Evolutionary conservation across 106 monocot species (phyloP), one percentile per base, ranked within the genome.

Genomic region (Gastrodia elata): DNA sequence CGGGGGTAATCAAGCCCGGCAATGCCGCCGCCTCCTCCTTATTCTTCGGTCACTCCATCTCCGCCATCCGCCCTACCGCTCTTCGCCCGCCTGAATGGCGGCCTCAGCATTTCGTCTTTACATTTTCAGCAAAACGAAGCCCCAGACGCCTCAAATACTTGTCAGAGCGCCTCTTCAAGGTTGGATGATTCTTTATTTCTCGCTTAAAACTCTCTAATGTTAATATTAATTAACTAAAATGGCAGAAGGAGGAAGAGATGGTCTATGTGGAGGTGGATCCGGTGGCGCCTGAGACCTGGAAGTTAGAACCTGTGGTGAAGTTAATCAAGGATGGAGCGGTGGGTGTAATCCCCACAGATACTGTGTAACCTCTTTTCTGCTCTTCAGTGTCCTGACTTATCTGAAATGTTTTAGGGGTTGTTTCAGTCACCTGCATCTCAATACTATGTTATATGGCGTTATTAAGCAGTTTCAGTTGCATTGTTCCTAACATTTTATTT

Each of bases 311-410:
- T 6, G 85, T 93, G 26, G 80, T 91, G 35, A 61, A 93, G 68
- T 83, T 90, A 25, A 86, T 98, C 80, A 90, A 80, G 58, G 83
- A 75, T 39, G 97, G 97, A 2, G 93, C 82, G 15, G 97, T 93
- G 27, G 93, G 93, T 10, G 88, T 98, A 39, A 91, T 93, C 59
- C 93, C 97, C 20, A 98, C 93, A 4, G 97, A 98, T 75, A 98
- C 97, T n/a, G 93, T 93, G 97, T 98, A 94, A 61, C 30, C 30
- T 32, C 32, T 32, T 0, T 61, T 14, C 32, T 59, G 10, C 25
- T 61, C 32, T 61, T 32, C 32, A 61, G 61, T 61, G 27, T 30
- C 32, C 33, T 61, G 5, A 52, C 20, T 52, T 4, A 4, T 52
- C 3, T 52, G 52, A 52, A 52, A 52, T 52, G 22, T 22, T 52